Evolutionary conservation across 805 yeast species (phyloP).

Genomic region (Huiozyma naganishii): DNA sequence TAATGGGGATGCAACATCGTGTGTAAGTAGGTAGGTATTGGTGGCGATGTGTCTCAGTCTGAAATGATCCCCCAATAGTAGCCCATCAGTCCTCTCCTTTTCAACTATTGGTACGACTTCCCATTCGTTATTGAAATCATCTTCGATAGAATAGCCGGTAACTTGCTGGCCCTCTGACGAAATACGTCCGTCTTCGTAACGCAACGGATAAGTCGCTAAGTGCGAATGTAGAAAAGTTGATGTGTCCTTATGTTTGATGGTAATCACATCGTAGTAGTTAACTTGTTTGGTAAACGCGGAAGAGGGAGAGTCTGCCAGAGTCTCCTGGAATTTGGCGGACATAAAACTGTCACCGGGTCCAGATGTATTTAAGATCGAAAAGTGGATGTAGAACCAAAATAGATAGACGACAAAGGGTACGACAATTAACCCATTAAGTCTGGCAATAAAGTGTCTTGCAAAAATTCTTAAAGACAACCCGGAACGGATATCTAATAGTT

Average conservation of each 20-base stretch:
- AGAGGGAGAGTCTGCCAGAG: conserved; percentile 72
- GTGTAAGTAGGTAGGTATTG: conserved; percentile 70
- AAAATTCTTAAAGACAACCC: conserved; percentile 52
- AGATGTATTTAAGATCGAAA: conserved; percentile 65
- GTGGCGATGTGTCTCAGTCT: conserved; percentile 78
- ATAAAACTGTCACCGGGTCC: conserved; percentile 95
- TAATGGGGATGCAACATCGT: conserved; percentile 92
- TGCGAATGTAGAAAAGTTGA: conserved; percentile 79
- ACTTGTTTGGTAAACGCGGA: conserved; percentile 62
- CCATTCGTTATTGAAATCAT: conserved; percentile 67
- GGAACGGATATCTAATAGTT: conserved; percentile 56
- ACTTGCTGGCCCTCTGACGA: conserved; percentile 94
- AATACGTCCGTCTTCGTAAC: conserved; percentile 93
- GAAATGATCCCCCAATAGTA: conserved; percentile 59
- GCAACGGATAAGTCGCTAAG: conserved; percentile 60
- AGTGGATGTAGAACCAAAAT: conserved; percentile 88
- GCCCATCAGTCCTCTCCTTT: conserved; percentile 35
- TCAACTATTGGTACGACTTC: conserved; percentile 58
- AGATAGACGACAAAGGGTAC: conserved; percentile 75
- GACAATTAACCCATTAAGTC: conserved; percentile 60
- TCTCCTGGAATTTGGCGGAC: conserved; percentile 93
- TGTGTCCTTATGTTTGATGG: conserved; percentile 73
- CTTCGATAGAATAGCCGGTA: conserved; percentile 51
- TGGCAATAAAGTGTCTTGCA: conserved; percentile 59
- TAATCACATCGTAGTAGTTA: conserved; percentile 64